Base-by-base conservation (phyloP, 1,284 basidiomycete species). In the Microbotryum lychnidis-dioicae region DNA sequence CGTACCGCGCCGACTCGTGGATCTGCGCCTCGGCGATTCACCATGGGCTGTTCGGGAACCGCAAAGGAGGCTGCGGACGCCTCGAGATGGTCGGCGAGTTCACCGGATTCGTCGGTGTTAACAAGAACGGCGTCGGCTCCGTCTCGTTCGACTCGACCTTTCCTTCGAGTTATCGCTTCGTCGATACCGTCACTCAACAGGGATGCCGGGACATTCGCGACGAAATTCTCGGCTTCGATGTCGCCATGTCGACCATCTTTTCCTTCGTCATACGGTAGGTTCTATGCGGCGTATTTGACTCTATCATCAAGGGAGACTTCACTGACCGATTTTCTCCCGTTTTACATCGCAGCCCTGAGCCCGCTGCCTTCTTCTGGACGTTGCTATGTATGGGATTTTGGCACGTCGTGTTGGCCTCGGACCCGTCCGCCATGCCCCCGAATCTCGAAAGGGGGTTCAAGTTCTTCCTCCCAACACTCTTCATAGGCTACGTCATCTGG, bases 11-110 rank as follows among this genome's bases (percentile, higher is more conserved):
- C 1, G 91, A 93, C 73, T 85, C 80, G 56, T 93, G 91, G 73
- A 81, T 92, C 44, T 93, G 91, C 73, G 83, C 88, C 45, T 84
- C 89, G 49, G 89, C 89, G n/a, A 80, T 86, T 44, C 88, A 89
- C 78, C 66, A 60, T 10, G 69, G 69, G 10, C 55, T 72, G 16
- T 70, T 71, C 33, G 56, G 79, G 59, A 78, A 85, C 67, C 77
- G 77, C 1, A 80, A 76, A 64, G 89, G 91, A 2, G 90, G 90
- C 14, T 93, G 90, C 70, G 86, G 81, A n/a, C 79, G 83, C 14
- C 72, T 90, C 27, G 78, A 83, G 46, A 79, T 90, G 14, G 75
- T 83, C 16, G 87, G 87, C 50, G 85, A 86, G 68, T 87, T 84
- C 71, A 84, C 85, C 8, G 72, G 84, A 69, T 93, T 83, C 72